Evolutionary conservation across 371 early-diverging fungal species (phyloP), one percentile per base, ranked within the genome.

Genomic region (Homolaphlyctis polyrhiza): DNA sequence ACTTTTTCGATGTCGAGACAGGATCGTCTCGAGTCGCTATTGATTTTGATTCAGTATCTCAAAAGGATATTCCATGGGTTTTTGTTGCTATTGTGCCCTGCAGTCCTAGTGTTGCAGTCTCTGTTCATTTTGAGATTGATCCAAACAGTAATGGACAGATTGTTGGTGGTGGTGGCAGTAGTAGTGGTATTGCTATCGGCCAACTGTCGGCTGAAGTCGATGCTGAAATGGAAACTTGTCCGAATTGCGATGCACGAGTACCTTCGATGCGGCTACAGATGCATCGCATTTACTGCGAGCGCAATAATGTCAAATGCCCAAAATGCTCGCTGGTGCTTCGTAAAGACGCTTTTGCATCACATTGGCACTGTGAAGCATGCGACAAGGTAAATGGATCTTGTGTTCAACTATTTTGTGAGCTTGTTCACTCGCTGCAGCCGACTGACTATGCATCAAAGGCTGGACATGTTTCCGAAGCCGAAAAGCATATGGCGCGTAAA

Each of bases 311-410:
- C 0, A 66, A 79, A 14, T 93, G 94, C 64, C 68, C 74, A 0
- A 66, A 67, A 28, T 93, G 94, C 70, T 71, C 76, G 0, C 75
- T 79, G 48, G 82, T 91, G 2, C 84, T 93, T 68, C 83, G 85
- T 64, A 88, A 85, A 39, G 73, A 69, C 25, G 90, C 91, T n/a
- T 61, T 78, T 14, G 64, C 69, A 14, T 65, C 78, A 0, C 95
- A 94, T 65, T 91, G 91, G 88, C 95, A 95, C 70, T 95, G 94
- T 72, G 80, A 78, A 27, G 60, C 78, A 50, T 93, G 93, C 63
- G 76, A 77, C 30, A 63, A 71, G 65, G 77, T 81, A 51, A 58
- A 23, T 23, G 23, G 25, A n/a, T 59, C 27, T 66, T 11, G 28
- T 5, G 16, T 6, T 47, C n/a, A 49, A 25, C 16, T 2, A 25